Base-by-base conservation (phyloP, 2,329 filamentous ascomycete species). In the Aspergillus ustus region DNA sequence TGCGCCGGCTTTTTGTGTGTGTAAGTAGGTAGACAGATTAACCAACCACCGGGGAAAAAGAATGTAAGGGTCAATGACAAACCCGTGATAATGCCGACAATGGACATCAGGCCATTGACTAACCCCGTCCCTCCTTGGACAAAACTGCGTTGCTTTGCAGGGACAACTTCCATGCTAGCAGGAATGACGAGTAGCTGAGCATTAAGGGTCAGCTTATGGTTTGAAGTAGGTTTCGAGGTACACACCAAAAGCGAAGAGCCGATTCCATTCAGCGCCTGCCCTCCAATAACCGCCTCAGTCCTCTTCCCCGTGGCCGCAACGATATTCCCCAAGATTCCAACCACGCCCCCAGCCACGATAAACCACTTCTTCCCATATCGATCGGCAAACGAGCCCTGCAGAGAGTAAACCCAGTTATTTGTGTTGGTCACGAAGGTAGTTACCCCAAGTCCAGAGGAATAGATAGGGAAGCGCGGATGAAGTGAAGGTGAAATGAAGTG, bases 281-380 rank as follows among this genome's bases (percentile, higher is more conserved):
- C 31, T 3, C 31, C 31, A 13, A 34, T 34, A 34, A 34, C 31
- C 4, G 31, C 31, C 31, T 34, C 31, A 2, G 46, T 50, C 17
- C 28, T 50, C 7, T 20, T 20, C n/a, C 25, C 46, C 13, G 46
- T 50, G 28, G 20, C 46, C 4, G 37, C 31, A 8, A 37, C 50
- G 6, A 34, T 52, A 22, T 37, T 52, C 28, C 50, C 50, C 28
- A 52, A 17, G 31, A 52, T 34, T 17, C 50, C 50, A 19, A 52
- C 29, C 2, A 52, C 15, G 19, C 29, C 50, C 17, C 50, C 50
- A 19, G 29, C 50, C 37, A 52, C 50, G 15, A 52, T 15, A 20
- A 52, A 37, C 50, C 50, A 52, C 31, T 52, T 52, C 28, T 52
- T 52, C 5, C 50, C 50, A 17, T 37, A 37, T 1, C 50, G 50